These are phyloP conservation scores for Linanthus parryae DNA, from an alignment of 148 eudicot species.

Conservation along the genomic window DNA sequence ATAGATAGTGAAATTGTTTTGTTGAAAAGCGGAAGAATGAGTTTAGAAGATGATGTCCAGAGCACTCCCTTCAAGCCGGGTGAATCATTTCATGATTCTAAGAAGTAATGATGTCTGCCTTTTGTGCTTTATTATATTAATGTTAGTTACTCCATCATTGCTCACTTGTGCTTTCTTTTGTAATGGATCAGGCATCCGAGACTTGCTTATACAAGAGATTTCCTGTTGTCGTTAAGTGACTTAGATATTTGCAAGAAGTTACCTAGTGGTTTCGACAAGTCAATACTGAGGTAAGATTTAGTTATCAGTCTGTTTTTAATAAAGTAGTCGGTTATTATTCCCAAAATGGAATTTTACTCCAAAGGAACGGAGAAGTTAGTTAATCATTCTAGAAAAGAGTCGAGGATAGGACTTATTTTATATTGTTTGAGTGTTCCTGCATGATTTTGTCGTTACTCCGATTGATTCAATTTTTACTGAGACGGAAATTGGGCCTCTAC, in stretches of 20 bases:
- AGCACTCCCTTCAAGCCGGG: conserved; percentile 13
- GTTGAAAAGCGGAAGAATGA: conserved; percentile 27
- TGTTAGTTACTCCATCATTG: background rate
- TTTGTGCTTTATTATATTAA: background rate
- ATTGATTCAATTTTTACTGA: background rate
- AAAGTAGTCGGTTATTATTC: too few species aligned
- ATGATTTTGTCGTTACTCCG: background rate
- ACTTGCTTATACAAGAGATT: conserved; percentile 62
- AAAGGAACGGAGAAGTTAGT: too few species aligned
- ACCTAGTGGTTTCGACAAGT: conserved; percentile 65
- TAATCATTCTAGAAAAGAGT: background rate
- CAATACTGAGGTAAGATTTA: conserved; percentile 52
- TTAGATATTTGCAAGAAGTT: conserved; percentile 71
- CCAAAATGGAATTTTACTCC: too few species aligned
- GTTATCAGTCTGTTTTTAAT: conserved; percentile 8
- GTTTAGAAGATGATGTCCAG: conserved; percentile 29
- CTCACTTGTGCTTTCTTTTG: background rate
- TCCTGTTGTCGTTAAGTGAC: conserved; percentile 63
- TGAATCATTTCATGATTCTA: conserved; percentile 12
- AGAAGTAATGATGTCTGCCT: conserved; percentile 22
- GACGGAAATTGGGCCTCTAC: background rate
- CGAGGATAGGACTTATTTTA: background rate
- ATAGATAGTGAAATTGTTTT: background rate
- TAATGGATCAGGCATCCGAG: conserved; percentile 40
- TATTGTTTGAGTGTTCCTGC: background rate